Evolutionary conservation across 1,284 basidiomycete species (phyloP).

Genomic region (Sanghuangporus baumii): DNA sequence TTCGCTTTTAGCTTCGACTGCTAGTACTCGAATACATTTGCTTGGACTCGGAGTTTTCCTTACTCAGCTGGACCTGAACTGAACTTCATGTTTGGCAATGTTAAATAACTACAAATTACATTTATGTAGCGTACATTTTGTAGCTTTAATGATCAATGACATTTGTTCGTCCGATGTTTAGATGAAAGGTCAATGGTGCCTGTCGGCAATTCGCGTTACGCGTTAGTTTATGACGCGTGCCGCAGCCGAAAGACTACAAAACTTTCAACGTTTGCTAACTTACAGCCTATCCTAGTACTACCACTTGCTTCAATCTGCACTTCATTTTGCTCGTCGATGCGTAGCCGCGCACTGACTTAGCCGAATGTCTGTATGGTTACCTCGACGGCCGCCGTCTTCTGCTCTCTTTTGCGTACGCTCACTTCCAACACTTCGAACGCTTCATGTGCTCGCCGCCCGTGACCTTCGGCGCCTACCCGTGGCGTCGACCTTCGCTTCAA

Average conservation of each 20-base stretch:
- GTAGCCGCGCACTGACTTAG: neutral
- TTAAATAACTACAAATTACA: no score
- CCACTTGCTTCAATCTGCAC: neutral
- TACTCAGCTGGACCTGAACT: neutral
- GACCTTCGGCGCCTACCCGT: constrained; percentile 18
- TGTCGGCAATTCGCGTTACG: neutral
- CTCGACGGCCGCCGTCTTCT: constrained; percentile 42
- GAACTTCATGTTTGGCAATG: no score
- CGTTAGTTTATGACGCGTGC: neutral
- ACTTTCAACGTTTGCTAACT: neutral
- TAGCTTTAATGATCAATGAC: neutral
- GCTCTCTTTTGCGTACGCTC: constrained; percentile 28
- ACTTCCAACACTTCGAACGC: constrained; percentile 13
- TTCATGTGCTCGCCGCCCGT: constrained; percentile 23
- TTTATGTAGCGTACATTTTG: no score
- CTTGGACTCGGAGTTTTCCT: neutral
- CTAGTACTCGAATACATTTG: neutral
- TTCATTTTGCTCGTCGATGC: constrained; percentile 4
- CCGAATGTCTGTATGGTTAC: constrained; percentile 61
- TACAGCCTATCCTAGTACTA: neutral
- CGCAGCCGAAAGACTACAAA: neutral
- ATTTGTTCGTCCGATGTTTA: neutral
- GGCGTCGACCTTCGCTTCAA: neutral
- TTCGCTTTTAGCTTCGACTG: neutral
- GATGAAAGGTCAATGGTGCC: neutral